A percentile compares a stretch with the other conserved stretches of the same genome.
Evolutionary conservation across 2,329 filamentous ascomycete species (phyloP).

Genomic region (Aspergillus caelatus): DNA sequence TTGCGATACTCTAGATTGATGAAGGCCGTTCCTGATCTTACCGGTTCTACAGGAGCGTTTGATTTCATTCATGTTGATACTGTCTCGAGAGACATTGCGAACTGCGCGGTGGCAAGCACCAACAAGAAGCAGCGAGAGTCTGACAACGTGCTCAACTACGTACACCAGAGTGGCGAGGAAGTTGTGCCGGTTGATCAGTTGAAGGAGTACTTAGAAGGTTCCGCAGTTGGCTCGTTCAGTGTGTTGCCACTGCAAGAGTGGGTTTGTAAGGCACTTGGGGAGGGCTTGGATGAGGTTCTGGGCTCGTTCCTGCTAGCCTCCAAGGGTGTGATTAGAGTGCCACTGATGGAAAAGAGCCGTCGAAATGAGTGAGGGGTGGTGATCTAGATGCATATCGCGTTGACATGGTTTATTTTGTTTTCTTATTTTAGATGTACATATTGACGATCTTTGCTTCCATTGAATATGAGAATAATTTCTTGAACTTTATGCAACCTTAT

Average conservation of each 20-base stretch:
- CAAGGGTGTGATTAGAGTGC: slow-evolving; percentile 9
- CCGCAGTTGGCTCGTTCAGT: not conserved
- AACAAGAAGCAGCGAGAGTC: not conserved
- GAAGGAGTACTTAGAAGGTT: slow-evolving; percentile 4
- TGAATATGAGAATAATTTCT: slow-evolving; percentile 4
- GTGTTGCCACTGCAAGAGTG: slow-evolving; percentile 9
- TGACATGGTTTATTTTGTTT: slow-evolving; percentile 7
- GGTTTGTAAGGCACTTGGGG: slow-evolving; percentile 1
- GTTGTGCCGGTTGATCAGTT: slow-evolving; percentile 5
- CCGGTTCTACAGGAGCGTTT: slow-evolving; percentile 9
- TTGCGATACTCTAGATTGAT: slow-evolving; percentile 7
- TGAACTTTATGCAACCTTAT: slow-evolving; percentile 5
- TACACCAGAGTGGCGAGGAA: slow-evolving; percentile 9
- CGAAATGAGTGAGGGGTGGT: not conserved
- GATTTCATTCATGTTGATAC: slow-evolving; percentile 13
- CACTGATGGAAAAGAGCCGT: slow-evolving; percentile 9
- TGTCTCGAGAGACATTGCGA: slow-evolving; percentile 8
- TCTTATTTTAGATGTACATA: slow-evolving; percentile 8
- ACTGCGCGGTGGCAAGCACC: slow-evolving; percentile 3
- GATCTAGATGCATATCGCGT: not conserved
- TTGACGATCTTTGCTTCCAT: slow-evolving; percentile 5
- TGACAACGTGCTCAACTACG: not conserved
- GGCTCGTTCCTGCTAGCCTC: slow-evolving; percentile 10
- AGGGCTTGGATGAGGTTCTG: slow-evolving; percentile 12
- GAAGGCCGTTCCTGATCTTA: slow-evolving; percentile 11